These are phyloP conservation scores for Cadophora luteo-olivacea DNA, from an alignment of 2,329 filamentous ascomycete genomes.

Conservation along the genomic window DNA sequence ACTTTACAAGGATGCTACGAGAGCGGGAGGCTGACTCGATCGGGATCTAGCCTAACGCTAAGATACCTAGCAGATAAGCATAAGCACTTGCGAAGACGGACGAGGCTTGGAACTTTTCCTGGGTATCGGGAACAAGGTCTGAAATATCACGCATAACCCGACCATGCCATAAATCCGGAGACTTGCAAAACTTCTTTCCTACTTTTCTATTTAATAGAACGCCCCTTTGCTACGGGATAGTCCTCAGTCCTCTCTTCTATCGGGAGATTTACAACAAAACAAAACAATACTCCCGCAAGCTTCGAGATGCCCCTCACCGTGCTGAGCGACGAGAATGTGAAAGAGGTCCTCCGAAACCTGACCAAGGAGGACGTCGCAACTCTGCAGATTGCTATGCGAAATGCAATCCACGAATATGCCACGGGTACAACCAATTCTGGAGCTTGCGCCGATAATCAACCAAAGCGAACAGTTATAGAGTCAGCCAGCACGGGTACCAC, in stretches of 20 bases:
- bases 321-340: slow-evolving; percentile 63
- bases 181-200: background rate
- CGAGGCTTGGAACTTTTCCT: slow-evolving; percentile 6
- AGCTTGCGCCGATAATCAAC: slow-evolving; percentile 57
- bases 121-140: slow-evolving; percentile 3
- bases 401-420: slow-evolving; percentile 67
- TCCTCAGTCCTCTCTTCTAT: background rate
- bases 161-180: slow-evolving; percentile 18
- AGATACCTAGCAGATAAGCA: slow-evolving; percentile 7
- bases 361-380: slow-evolving; percentile 58
- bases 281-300: background rate
- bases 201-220: background rate
- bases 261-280: background rate
- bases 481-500: slow-evolving; percentile 58
- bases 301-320: slow-evolving; percentile 62
- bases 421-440: slow-evolving; percentile 54
- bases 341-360: slow-evolving; percentile 59
- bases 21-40: background rate
- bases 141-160: slow-evolving; percentile 1
- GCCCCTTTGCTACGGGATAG: background rate
- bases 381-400: slow-evolving; percentile 56
- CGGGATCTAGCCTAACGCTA: background rate
- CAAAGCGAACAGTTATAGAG: slow-evolving; percentile 56
- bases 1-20: background rate
- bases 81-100: background rate